Conservation (phyloP, 768 basidiomycete genomes). For the Sutorius australiensis region DNA sequence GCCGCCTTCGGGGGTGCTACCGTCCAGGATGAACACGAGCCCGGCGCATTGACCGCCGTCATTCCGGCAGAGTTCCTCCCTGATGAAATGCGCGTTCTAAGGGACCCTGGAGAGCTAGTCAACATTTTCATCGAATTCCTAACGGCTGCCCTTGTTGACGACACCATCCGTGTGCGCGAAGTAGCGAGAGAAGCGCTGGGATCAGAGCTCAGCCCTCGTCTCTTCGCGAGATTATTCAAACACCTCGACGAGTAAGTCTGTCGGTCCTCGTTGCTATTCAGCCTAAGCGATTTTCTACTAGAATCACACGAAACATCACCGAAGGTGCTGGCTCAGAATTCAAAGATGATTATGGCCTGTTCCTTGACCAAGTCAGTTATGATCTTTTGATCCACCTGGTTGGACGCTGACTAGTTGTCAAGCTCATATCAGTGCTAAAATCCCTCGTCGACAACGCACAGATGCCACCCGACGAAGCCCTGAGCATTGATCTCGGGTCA, state of each 20-base stretch:
- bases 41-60: conserved; percentile 46
- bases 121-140: conserved; percentile 64
- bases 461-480: conserved; percentile 52
- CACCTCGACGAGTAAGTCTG: conserved; percentile 68
- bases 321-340: conserved; percentile 43
- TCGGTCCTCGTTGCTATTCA: background rate
- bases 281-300: conserved; percentile 19
- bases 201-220: conserved; percentile 65
- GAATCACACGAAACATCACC: conserved; percentile 51
- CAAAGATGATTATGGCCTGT: conserved; percentile 39
- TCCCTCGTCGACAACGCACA: conserved; percentile 72
- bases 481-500: conserved; percentile 60
- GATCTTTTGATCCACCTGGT: background rate
- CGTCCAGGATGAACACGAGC: conserved; percentile 48
- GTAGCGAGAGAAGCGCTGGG: conserved; percentile 78
- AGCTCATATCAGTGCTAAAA: conserved; percentile 76
- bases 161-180: conserved; percentile 67
- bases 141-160: conserved; percentile 64
- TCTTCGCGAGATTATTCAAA: conserved; percentile 64
- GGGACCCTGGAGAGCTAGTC: conserved; percentile 55
- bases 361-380: conserved; percentile 67
- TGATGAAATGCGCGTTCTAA: conserved; percentile 64
- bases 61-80: conserved; percentile 61
- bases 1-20: conserved; percentile 71
- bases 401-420: conserved; percentile 16